phyloP scores from a whole-genome alignment of 2,329 filamentous ascomycete genomes.

The Dactylella cylindrospora region DNA sequence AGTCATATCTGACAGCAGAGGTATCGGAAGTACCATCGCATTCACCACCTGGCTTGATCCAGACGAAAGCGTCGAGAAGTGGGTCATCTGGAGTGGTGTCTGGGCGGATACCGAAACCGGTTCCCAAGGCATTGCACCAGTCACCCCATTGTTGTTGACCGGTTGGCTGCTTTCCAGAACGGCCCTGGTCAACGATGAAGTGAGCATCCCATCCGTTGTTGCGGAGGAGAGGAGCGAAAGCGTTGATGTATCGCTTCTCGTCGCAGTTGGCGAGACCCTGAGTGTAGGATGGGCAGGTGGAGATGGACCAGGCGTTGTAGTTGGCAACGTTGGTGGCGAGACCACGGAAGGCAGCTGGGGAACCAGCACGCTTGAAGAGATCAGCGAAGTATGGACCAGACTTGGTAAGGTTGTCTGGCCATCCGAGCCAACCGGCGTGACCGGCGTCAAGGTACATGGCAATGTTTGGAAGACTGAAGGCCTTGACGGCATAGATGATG shows the following conservation, averaged over 20 bases:
- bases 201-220: constrained; percentile 51
- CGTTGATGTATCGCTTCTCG: constrained; percentile 53
- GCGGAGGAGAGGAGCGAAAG: constrained; percentile 52
- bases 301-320: constrained; percentile 56
- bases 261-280: constrained; percentile 52
- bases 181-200: constrained; percentile 59
- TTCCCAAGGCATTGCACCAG: constrained; percentile 54
- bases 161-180: constrained; percentile 59
- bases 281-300: constrained; percentile 55
- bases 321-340: constrained; percentile 63
- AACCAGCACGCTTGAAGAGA: constrained; percentile 58
- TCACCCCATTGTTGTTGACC: constrained; percentile 57
- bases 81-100: constrained; percentile 46
- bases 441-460: constrained; percentile 63
- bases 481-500: constrained; percentile 58
- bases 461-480: constrained; percentile 61
- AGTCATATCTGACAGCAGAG: constrained; percentile 58
- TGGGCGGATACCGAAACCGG: constrained; percentile 51
- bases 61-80: constrained; percentile 51
- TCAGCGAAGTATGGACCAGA: constrained; percentile 57
- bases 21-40: constrained; percentile 58
- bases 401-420: constrained; percentile 59
- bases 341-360: constrained; percentile 58
- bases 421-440: constrained; percentile 63
- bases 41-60: constrained; percentile 52